Conservation (phyloP, 148 eudicot species). For the Spergularia bocconei region DNA sequence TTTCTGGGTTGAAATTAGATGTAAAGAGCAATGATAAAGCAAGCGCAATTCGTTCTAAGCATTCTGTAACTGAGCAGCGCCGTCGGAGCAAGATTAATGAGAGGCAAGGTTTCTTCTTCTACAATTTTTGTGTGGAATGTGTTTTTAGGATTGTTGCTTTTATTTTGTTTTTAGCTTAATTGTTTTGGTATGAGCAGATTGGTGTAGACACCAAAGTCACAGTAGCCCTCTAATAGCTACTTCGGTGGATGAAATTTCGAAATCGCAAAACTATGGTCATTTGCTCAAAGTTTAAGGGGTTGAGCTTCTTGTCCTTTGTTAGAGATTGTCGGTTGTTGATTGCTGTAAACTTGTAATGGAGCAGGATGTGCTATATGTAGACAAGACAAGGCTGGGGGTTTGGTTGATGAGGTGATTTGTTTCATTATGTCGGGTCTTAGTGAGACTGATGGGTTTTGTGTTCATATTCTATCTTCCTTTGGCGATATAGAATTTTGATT, state of each 20-base stretch:
- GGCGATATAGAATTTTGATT: neutral
- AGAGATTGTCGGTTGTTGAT: neutral
- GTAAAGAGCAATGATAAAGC: conserved; percentile 72
- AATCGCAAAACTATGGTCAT: neutral
- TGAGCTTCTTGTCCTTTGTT: neutral
- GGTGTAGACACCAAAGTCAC: neutral
- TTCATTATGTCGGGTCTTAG: neutral
- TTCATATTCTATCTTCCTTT: neutral
- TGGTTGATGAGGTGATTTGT: neutral
- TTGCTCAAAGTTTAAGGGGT: neutral
- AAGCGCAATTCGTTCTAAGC: conserved; percentile 72
- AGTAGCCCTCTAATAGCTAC: neutral
- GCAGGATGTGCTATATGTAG: neutral
- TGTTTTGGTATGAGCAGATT: neutral
- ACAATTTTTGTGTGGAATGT: neutral
- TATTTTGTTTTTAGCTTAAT: neutral
- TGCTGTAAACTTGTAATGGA: neutral
- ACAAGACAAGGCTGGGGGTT: neutral
- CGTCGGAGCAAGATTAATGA: conserved; percentile 96
- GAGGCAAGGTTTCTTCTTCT: conserved; percentile 38
- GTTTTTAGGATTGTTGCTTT: neutral
- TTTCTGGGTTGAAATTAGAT: conserved; percentile 43
- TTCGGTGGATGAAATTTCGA: neutral
- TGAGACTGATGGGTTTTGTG: neutral
- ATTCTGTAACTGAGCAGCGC: conserved; percentile 93